Conservation (phyloP, 2,329 filamentous ascomycete species). For the Waltergamsia citrina region DNA sequence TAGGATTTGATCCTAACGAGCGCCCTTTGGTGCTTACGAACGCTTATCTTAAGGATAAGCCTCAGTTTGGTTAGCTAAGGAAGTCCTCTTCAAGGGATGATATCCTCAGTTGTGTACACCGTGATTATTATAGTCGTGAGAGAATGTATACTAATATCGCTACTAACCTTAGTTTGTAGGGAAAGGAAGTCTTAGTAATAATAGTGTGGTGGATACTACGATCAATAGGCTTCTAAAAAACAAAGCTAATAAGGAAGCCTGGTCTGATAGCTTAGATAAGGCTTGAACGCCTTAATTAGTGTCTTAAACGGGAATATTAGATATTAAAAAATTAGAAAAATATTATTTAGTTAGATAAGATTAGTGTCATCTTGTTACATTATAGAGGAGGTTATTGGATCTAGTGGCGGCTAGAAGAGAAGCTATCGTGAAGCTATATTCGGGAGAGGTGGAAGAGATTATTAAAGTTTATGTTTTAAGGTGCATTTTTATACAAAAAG, state of each 20-base stretch:
- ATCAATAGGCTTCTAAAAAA: background rate
- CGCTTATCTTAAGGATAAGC: background rate
- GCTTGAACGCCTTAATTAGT: constrained; percentile 2
- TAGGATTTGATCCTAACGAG: background rate
- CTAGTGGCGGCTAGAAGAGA: background rate
- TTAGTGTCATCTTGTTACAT: constrained; percentile 2
- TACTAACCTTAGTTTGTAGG: background rate
- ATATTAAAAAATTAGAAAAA: constrained; percentile 2
- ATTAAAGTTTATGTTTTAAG: constrained; percentile 5
- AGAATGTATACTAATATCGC: constrained; percentile 1
- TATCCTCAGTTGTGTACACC: background rate
- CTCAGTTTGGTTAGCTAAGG: background rate
- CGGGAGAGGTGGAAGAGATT: background rate
- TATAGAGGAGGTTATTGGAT: background rate
- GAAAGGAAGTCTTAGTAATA: background rate
- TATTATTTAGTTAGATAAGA: constrained; percentile 3
- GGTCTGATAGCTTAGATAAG: constrained; percentile 1
- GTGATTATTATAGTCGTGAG: background rate
- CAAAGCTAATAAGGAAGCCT: constrained; percentile 2
- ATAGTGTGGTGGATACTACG: background rate
- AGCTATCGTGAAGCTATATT: constrained; percentile 2
- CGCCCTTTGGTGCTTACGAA: background rate
- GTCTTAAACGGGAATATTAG: background rate
- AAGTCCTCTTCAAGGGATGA: background rate
- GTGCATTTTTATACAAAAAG: constrained; percentile 3